phyloP scores from a whole-genome alignment of 2,329 filamentous ascomycete genomes.

The Ophiosphaerella herpotricha region DNA sequence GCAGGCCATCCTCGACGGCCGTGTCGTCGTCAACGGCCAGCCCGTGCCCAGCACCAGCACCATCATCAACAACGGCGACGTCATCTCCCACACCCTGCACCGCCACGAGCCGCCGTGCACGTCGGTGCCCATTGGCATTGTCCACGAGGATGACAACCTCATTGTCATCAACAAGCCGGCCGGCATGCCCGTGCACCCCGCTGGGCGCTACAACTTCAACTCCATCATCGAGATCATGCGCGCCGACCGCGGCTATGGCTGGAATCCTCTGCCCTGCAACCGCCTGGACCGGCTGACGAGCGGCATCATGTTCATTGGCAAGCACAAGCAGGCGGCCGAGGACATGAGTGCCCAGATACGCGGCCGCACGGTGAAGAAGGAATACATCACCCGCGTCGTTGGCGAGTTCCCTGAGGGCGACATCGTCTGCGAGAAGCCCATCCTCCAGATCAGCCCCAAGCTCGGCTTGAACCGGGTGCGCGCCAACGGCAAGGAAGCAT shows the following conservation, averaged over 20 bases:
- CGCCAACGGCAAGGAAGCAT: constrained; percentile 86
- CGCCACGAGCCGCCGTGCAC: constrained; percentile 95
- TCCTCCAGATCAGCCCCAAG: constrained; percentile 92
- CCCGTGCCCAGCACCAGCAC: constrained; percentile 67
- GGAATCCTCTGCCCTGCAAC: constrained; percentile 77
- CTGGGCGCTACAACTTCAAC: constrained; percentile 95
- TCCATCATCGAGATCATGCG: constrained; percentile 92
- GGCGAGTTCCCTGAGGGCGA: constrained; percentile 92
- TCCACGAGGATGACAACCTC: constrained; percentile 91
- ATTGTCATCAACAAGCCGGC: constrained; percentile 97
- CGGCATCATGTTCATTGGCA: constrained; percentile 97
- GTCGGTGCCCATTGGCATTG: constrained; percentile 74
- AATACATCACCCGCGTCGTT: constrained; percentile 90
- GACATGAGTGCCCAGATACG: constrained; percentile 76
- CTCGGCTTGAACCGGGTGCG: constrained; percentile 92
- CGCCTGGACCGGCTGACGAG: constrained; percentile 92
- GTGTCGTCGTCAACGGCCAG: constrained; percentile 80
- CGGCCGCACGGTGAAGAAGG: constrained; percentile 83
- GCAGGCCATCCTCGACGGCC: constrained; percentile 77
- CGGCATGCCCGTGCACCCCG: constrained; percentile 92
- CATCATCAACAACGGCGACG: constrained; percentile 82
- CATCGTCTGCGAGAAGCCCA: constrained; percentile 89
- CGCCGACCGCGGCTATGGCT: constrained; percentile 66
- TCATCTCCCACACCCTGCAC: constrained; percentile 91
- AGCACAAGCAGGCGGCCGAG: constrained; percentile 79